Base-by-base conservation (phyloP, 495 filamentous ascomycete species). In the Daldinia childiae region DNA sequence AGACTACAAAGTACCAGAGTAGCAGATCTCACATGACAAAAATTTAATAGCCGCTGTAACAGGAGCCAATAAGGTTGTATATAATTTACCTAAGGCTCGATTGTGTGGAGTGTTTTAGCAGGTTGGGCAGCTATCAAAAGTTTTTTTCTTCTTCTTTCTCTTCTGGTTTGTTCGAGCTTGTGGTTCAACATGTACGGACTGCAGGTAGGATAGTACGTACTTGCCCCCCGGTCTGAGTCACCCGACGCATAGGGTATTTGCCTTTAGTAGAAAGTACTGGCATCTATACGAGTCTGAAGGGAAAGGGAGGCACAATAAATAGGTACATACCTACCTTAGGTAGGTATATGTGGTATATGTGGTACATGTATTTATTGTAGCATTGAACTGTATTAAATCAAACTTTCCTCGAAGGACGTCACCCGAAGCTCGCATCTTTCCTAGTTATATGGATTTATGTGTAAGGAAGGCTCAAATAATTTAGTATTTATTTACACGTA, bases 71-170 rank as follows among this genome's bases (percentile, higher is more conserved):
- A 57, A 61, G 67, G 56, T 52, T 67, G 17, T 12, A 36, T 34
- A 19, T 56, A 56, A 29, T 30, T 34, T 19, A 29, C n/a, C 27
- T 48, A 58, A 38, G 63, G 55, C 62, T 65, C 30, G 15, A 19
- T 29, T 45, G 30, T 60, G 62, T 54, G 45, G 55, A 55, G 50
- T 41, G 30, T 39, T 36, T 64, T 34, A 41, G 48, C 48, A 68
- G 21, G 61, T 72, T 72, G 69, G 69, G 69, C 69, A 72, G 69
- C 69, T 68, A 72, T 68, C 64, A 38, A 54, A 64, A 36, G 36
- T 27, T 52, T 66, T 67, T 56, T 66, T 27, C 19, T 60, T n/a
- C n/a, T 57, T 26, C 55, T 27, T 50, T 15, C 21, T 50, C 27
- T 24, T 3, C 8, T 34, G 32, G 32, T 59, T 39, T 52, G 17